Evolutionary conservation across 192 early-diverging fungal genomes (phyloP).

Genomic region (Backusella morwellensis): DNA sequence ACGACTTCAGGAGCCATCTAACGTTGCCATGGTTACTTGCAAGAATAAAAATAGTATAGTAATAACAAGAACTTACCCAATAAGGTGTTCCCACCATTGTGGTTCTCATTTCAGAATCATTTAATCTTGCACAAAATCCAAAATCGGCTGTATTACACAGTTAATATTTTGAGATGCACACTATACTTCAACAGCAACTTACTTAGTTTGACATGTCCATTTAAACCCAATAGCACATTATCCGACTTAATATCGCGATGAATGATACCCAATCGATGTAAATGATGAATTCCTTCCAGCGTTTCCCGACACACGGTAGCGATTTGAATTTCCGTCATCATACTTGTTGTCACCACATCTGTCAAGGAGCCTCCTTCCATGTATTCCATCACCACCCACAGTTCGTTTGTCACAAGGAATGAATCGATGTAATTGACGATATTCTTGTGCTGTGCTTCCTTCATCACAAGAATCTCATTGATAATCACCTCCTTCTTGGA

Average conservation of each 20-base stretch:
- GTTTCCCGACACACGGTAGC: conserved; percentile 82
- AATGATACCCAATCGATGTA: conserved; percentile 77
- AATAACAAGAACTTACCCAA: conserved; percentile 45
- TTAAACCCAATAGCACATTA: conserved; percentile 71
- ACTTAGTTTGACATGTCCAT: conserved; percentile 77
- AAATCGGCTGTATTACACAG: conserved; percentile 66
- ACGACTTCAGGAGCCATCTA: conserved; percentile 99
- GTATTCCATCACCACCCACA: conserved; percentile 94
- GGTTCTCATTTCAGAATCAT: conserved; percentile 66
- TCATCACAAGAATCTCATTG: conserved; percentile 91
- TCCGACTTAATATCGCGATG: conserved; percentile 90
- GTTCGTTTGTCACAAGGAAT: conserved; percentile 75
- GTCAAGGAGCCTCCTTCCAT: conserved; percentile 90
- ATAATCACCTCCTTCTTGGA: conserved; percentile 96
- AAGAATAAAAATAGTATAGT: no score
- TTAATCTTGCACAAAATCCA: conserved; percentile 82
- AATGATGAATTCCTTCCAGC: conserved; percentile 68
- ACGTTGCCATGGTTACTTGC: not conserved
- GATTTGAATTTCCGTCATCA: conserved; percentile 85
- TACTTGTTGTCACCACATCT: conserved; percentile 78
- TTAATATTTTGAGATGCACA: not conserved
- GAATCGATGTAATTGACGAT: conserved; percentile 92
- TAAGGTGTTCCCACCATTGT: conserved; percentile 92
- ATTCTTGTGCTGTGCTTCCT: conserved; percentile 75
- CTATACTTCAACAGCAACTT: conserved; percentile 10